phyloP scores from a whole-genome alignment of 179 eudicot species.

The Spinacia oleracea region DNA sequence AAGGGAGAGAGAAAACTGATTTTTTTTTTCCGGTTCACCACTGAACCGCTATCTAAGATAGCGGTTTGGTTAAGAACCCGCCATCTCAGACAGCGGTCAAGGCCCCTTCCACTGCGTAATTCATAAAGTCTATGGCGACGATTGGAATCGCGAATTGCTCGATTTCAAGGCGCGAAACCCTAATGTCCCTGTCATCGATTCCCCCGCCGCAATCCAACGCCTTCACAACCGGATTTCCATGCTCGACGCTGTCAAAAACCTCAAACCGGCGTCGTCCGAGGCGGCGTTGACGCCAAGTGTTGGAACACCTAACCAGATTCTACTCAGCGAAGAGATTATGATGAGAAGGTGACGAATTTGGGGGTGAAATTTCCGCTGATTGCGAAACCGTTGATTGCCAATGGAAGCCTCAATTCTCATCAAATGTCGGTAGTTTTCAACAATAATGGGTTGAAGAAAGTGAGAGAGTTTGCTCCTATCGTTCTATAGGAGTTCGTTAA shows the following conservation, averaged over 20 bases:
- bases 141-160: neutral
- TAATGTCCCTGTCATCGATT: neutral
- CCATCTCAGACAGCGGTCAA: too few relatives aligned
- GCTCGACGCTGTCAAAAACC: neutral
- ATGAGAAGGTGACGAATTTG: neutral
- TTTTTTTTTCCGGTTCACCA: too few relatives aligned
- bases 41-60: too few relatives aligned
- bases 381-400: neutral
- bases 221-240: slow-evolving; percentile 3
- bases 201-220: neutral
- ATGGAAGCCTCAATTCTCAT: slow-evolving; percentile 1
- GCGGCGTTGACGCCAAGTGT: neutral
- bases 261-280: neutral
- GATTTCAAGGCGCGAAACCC: neutral
- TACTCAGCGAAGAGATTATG: neutral
- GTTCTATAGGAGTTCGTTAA: slow-evolving; percentile 16
- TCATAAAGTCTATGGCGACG: neutral
- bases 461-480: neutral
- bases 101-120: slow-evolving; percentile 10
- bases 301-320: neutral
- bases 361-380: neutral
- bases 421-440: slow-evolving; percentile 2
- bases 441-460: neutral
- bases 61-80: too few relatives aligned
- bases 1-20: too few relatives aligned